These are phyloP conservation scores for Penicillium cinerascens DNA, from an alignment of 495 filamentous ascomycete genomes.

Conservation along the genomic window DNA sequence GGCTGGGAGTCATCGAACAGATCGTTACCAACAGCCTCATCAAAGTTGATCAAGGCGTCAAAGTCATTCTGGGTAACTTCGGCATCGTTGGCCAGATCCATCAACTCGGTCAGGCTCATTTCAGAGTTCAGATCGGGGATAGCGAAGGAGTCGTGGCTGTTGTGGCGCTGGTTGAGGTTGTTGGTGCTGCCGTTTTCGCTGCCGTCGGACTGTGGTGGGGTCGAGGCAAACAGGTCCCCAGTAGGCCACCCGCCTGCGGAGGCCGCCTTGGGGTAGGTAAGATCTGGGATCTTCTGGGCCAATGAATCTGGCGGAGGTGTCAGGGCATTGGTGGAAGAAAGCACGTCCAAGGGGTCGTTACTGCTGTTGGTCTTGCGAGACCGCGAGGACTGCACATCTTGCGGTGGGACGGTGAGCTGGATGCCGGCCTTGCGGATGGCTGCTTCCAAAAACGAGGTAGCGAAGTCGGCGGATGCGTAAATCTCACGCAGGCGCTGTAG, in stretches of 20 bases:
- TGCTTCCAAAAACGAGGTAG: constrained; percentile 78
- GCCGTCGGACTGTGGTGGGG: constrained; percentile 42
- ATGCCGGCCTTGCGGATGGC: constrained; percentile 79
- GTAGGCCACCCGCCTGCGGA: constrained; percentile 15
- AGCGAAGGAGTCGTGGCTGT: constrained; percentile 28
- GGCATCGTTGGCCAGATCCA: constrained; percentile 46
- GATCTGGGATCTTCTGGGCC: constrained; percentile 42
- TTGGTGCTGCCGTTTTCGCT: constrained; percentile 46
- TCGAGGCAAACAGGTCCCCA: constrained; percentile 36
- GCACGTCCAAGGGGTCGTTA: constrained; percentile 18
- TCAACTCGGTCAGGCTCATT: constrained; percentile 43
- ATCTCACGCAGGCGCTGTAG: constrained; percentile 76
- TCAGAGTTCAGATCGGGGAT: constrained; percentile 37
- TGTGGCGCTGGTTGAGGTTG: constrained; percentile 37
- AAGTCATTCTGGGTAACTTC: constrained; percentile 51
- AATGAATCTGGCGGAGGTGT: constrained; percentile 46
- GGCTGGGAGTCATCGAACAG: constrained; percentile 32
- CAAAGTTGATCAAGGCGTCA: constrained; percentile 48
- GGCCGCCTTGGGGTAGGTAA: constrained; percentile 37
- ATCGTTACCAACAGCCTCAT: constrained; percentile 39
- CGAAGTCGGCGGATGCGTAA: constrained; percentile 84
- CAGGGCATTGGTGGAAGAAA: constrained; percentile 31
- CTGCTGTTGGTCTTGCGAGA: constrained; percentile 10
- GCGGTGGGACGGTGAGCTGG: constrained; percentile 41
- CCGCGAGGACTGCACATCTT: constrained; percentile 33